Evolutionary conservation across 2,329 filamentous ascomycete genomes (phyloP).

Genomic region (Neonectria punicea): DNA sequence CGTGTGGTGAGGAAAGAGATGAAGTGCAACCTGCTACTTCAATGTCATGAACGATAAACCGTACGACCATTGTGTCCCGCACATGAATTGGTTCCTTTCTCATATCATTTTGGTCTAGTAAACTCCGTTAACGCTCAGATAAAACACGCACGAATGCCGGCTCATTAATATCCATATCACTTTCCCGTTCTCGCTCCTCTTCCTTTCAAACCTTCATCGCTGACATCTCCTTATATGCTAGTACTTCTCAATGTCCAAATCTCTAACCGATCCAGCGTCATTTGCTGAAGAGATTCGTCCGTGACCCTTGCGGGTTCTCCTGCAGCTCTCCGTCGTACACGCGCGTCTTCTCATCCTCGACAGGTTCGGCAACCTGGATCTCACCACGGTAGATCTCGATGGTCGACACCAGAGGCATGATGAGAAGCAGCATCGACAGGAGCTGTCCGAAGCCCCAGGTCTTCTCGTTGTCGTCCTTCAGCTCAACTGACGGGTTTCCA

Average conservation of each 20-base stretch:
- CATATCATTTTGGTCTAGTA: not conserved
- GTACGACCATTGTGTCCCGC: not conserved
- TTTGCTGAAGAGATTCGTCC: conserved; percentile 50
- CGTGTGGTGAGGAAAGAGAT: not conserved
- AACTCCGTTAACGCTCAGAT: not conserved
- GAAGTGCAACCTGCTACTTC: not conserved
- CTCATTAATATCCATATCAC: not conserved
- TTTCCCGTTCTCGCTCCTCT: not conserved
- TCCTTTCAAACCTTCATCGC: not conserved
- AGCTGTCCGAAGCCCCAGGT: conserved; percentile 41
- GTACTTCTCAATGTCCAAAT: conserved; percentile 47
- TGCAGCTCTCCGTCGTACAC: conserved; percentile 56
- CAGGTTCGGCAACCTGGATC: conserved; percentile 54
- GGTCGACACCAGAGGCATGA: conserved; percentile 59
- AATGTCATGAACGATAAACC: not conserved
- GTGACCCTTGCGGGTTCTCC: conserved; percentile 47
- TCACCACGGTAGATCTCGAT: conserved; percentile 67
- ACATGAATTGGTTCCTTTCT: not conserved
- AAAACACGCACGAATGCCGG: not conserved
- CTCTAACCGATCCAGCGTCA: conserved; percentile 37
- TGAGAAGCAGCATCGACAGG: conserved; percentile 38
- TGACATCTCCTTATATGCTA: conserved; percentile 24
- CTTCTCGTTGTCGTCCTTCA: conserved; percentile 39
- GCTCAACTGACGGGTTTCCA: conserved; percentile 40
- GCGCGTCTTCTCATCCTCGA: conserved; percentile 52